These are phyloP conservation scores for Zizania latifolia DNA, from an alignment of 176 grass and related monocot species.

Conservation along the genomic window DNA sequence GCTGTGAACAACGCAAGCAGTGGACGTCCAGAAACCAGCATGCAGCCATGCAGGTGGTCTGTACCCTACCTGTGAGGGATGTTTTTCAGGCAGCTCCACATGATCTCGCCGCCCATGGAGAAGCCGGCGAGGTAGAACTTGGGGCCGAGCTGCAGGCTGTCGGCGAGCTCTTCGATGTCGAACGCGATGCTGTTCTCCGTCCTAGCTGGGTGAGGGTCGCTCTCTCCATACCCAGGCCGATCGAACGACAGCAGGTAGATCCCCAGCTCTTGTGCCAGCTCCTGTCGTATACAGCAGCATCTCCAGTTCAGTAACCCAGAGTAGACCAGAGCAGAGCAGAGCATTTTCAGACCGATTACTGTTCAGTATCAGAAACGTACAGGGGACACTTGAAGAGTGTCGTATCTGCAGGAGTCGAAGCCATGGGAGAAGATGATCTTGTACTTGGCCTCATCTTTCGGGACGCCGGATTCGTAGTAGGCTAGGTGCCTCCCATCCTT, in stretches of 20 bases:
- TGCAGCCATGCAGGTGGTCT: too few relatives aligned
- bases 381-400: slow-evolving; percentile 47
- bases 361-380: slow-evolving; percentile 17
- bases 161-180: slow-evolving; percentile 67
- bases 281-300: slow-evolving; percentile 26
- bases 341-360: neutral
- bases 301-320: neutral
- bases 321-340: too few relatives aligned
- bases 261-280: slow-evolving; percentile 51
- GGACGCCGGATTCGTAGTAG: slow-evolving; percentile 65
- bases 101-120: slow-evolving; percentile 74
- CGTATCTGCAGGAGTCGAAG: slow-evolving; percentile 66
- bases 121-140: slow-evolving; percentile 73
- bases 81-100: slow-evolving; percentile 73
- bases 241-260: slow-evolving; percentile 71
- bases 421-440: slow-evolving; percentile 82
- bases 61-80: slow-evolving; percentile 54
- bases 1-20: too few relatives aligned
- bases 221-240: slow-evolving; percentile 83
- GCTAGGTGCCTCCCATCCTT: slow-evolving; percentile 72
- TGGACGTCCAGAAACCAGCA: neutral
- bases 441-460: slow-evolving; percentile 44
- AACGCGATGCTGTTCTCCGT: slow-evolving; percentile 49
- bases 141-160: slow-evolving; percentile 49
- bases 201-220: slow-evolving; percentile 53